phyloP scores from a whole-genome alignment of 2,329 filamentous ascomycete species.

The Dothideomycetidae sp. region DNA sequence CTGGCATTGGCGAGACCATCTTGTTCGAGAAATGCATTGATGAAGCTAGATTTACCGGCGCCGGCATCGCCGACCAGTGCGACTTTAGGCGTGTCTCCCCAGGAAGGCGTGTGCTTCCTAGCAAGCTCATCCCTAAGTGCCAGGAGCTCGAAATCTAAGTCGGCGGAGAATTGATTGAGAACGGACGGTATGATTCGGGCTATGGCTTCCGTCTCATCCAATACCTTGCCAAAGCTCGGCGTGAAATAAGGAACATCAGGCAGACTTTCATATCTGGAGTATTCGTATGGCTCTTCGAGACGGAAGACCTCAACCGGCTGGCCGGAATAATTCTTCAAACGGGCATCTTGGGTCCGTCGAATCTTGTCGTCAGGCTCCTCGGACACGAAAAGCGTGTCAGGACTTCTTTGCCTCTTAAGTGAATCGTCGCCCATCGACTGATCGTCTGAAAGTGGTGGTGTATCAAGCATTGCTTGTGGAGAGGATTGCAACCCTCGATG shows the following conservation, averaged over 20 bases:
- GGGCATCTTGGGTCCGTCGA: neutral
- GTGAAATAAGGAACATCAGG: neutral
- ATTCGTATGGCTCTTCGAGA: neutral
- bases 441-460: too few relatives aligned
- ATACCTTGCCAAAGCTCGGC: neutral
- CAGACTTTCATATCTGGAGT: neutral
- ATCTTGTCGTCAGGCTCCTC: too few relatives aligned
- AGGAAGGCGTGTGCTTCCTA: neutral
- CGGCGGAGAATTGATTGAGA: too few relatives aligned
- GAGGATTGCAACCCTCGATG: too few relatives aligned
- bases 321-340: neutral
- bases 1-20: constrained; percentile 1
- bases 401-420: too few relatives aligned
- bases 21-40: neutral
- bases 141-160: neutral
- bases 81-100: neutral
- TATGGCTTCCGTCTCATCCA: too few relatives aligned
- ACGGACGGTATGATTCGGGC: too few relatives aligned
- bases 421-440: too few relatives aligned
- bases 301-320: neutral
- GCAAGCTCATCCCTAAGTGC: neutral
- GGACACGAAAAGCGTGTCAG: too few relatives aligned
- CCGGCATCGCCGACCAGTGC: constrained; percentile 11
- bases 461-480: too few relatives aligned
- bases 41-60: constrained; percentile 4